A percentile compares a stretch with the other conserved stretches of the same genome.
These are phyloP conservation scores for Fusarium dimerum DNA, from an alignment of 2,329 filamentous ascomycete species.

Conservation along the genomic window DNA sequence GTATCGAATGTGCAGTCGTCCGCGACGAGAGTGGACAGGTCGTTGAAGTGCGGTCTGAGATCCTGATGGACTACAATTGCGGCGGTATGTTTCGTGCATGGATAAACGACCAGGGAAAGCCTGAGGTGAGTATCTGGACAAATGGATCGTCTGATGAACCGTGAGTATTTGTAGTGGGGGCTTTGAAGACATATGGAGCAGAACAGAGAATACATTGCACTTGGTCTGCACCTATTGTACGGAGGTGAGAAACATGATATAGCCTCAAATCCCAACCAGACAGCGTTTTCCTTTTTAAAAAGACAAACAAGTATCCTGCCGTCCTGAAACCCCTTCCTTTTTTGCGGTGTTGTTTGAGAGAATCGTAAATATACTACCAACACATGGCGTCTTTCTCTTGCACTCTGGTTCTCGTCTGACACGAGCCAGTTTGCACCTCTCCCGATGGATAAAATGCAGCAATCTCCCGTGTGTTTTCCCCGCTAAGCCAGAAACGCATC, in stretches of 20 bases:
- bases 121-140: constrained; percentile 50
- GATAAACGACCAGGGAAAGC: constrained; percentile 61
- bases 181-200: constrained; percentile 2
- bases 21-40: constrained; percentile 44
- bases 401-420: constrained; percentile 17
- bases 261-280: constrained; percentile 11
- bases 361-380: constrained; percentile 15
- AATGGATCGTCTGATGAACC: constrained; percentile 29
- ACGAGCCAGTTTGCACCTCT: constrained; percentile 11
- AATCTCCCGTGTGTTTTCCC: constrained; percentile 10
- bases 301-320: constrained; percentile 7
- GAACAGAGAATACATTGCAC: constrained; percentile 26
- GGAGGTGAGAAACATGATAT: constrained; percentile 6
- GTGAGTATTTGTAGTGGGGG: constrained; percentile 5
- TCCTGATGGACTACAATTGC: constrained; percentile 81
- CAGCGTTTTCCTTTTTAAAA: constrained; percentile 1
- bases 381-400: constrained; percentile 4
- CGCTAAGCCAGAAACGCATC: constrained; percentile 26
- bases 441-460: constrained; percentile 19
- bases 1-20: constrained; percentile 63
- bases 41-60: constrained; percentile 45
- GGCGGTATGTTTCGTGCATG: constrained; percentile 87
- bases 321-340: constrained; percentile 4
- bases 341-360: constrained; percentile 3
- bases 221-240: constrained; percentile 22